Evolutionary conservation across 2,329 filamentous ascomycete genomes (phyloP).

Genomic region (Rutstroemia sp.): DNA sequence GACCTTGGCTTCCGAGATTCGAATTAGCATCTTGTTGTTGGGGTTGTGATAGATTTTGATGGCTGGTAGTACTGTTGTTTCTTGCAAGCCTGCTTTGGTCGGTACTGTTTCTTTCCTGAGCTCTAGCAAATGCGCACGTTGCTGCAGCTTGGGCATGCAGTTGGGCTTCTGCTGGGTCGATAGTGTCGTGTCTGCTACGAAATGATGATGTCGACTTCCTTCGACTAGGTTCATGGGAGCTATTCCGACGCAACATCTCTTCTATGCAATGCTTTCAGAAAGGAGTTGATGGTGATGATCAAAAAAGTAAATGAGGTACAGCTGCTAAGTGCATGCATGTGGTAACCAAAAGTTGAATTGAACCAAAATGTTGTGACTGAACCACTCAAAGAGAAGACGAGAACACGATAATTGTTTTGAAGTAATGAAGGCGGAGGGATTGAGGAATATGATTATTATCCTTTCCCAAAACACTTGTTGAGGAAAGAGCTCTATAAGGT

Average conservation of each 20-base stretch:
- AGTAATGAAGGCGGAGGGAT: constrained; percentile 34
- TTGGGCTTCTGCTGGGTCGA: constrained; percentile 42
- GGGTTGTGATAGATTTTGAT: constrained; percentile 2
- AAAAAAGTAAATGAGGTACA: constrained; percentile 26
- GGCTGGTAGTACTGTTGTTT: constrained; percentile 12
- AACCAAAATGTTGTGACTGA: constrained; percentile 9
- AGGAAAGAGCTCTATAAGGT: constrained; percentile 3
- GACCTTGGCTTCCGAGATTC: constrained; percentile 18
- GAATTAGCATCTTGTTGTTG: constrained; percentile 18
- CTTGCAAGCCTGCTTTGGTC: constrained; percentile 26
- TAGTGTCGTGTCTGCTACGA: constrained; percentile 40
- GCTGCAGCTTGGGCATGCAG: constrained; percentile 58
- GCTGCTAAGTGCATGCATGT: constrained; percentile 18
- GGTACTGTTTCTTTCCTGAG: constrained; percentile 35
- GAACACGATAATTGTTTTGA: constrained; percentile 13
- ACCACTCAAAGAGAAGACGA: constrained; percentile 6
- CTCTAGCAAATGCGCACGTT: constrained; percentile 49
- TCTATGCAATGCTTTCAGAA: constrained; percentile 14
- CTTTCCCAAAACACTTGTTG: background rate
- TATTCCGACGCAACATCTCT: constrained; percentile 33
- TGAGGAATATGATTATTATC: background rate
- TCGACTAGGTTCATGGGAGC: constrained; percentile 38
- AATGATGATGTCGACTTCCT: constrained; percentile 48
- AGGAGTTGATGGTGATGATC: constrained; percentile 22
- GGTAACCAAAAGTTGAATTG: constrained; percentile 27